These are phyloP conservation scores for Geranium brycei DNA, from an alignment of 345 rosid genomes.

Conservation along the genomic window DNA sequence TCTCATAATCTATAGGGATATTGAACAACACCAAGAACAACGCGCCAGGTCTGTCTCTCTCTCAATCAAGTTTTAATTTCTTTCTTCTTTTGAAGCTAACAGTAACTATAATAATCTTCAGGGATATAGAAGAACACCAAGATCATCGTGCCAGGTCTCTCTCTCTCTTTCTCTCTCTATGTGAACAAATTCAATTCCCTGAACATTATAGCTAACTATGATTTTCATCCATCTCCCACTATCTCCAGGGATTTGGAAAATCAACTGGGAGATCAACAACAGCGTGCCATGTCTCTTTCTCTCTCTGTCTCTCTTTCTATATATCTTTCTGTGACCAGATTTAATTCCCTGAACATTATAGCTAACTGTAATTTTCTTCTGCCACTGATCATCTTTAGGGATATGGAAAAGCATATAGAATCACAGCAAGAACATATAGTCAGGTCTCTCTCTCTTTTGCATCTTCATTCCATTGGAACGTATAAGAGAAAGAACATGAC, in stretches of 20 bases:
- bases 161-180: neutral
- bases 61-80: too few species aligned
- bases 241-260: neutral
- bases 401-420: neutral
- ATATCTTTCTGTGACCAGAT: too few species aligned
- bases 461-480: neutral
- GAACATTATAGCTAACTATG: neutral
- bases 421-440: neutral
- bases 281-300: neutral
- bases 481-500: too few species aligned
- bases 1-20: too few species aligned
- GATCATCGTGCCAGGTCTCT: neutral
- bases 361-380: neutral
- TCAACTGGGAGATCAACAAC: neutral
- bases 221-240: neutral
- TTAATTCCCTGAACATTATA: neutral
- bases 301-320: neutral
- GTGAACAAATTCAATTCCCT: neutral
- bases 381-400: neutral
- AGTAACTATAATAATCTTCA: too few species aligned
- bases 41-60: too few species aligned
- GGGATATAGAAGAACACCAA: too few species aligned
- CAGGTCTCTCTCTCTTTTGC: neutral
- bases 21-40: too few species aligned
- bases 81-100: too few species aligned